These are phyloP conservation scores for Hypoxylon trugodes DNA, from an alignment of 495 filamentous ascomycete genomes.

Conservation along the genomic window DNA sequence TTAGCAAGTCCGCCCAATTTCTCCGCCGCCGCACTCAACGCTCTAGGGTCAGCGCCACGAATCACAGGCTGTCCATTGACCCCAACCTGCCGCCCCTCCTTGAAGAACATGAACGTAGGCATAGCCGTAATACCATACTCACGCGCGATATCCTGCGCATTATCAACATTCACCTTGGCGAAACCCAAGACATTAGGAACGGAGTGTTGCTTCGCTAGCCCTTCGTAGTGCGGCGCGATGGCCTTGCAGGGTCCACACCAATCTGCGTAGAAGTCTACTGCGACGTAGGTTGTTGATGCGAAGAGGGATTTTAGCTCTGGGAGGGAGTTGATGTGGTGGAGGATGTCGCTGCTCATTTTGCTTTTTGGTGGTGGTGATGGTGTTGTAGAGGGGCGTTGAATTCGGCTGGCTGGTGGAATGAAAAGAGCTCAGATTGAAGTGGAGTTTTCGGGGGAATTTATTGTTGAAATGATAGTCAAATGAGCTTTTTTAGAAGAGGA, in stretches of 20 bases:
- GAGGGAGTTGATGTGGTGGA: slow-evolving; percentile 45
- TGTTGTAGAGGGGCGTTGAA: background rate
- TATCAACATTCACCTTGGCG: slow-evolving; percentile 67
- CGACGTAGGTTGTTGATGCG: slow-evolving; percentile 50
- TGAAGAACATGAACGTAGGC: slow-evolving; percentile 88
- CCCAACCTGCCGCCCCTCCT: slow-evolving; percentile 70
- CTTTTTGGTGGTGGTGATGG: background rate
- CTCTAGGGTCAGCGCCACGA: slow-evolving; percentile 47
- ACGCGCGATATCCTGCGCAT: slow-evolving; percentile 55
- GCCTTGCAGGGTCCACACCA: slow-evolving; percentile 76
- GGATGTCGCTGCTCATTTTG: slow-evolving; percentile 32
- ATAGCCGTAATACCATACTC: slow-evolving; percentile 63
- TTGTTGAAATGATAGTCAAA: too few relatives aligned
- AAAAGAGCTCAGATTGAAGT: too few relatives aligned
- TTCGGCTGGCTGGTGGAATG: background rate
- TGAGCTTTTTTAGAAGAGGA: too few relatives aligned
- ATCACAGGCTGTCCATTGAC: slow-evolving; percentile 59
- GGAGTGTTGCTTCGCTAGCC: slow-evolving; percentile 57
- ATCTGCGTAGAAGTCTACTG: slow-evolving; percentile 63
- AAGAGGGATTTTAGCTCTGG: slow-evolving; percentile 46
- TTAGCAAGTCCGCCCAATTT: slow-evolving; percentile 48
- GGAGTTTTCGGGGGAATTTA: too few relatives aligned
- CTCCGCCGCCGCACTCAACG: slow-evolving; percentile 42
- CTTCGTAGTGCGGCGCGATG: slow-evolving; percentile 67
- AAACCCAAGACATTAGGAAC: slow-evolving; percentile 59